Evolutionary conservation across 805 yeast genomes (phyloP).

Genomic region (Candida arabinofermentans): DNA sequence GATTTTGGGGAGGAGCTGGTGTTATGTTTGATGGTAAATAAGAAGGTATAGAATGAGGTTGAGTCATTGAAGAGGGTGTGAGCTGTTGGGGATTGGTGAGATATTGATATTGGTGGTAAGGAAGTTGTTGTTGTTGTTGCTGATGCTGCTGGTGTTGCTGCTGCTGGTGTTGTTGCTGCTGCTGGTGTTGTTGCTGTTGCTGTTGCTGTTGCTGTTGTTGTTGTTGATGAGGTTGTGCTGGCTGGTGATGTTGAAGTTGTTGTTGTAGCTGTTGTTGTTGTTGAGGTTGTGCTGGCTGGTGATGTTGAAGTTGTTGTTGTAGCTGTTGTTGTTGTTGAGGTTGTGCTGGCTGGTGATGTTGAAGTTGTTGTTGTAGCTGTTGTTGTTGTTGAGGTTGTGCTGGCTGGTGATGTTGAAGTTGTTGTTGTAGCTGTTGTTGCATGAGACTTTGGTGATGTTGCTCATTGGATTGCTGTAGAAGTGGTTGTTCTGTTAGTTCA

Average conservation of each 20-base stretch:
- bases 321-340: not conserved
- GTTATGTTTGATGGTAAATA: not conserved
- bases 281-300: not conserved
- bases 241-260: not conserved
- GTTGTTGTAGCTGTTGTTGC: not conserved
- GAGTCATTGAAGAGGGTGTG: not conserved
- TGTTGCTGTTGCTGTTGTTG: slow-evolving; percentile 2
- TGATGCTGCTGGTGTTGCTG: slow-evolving; percentile 5
- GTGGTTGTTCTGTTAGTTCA: not conserved
- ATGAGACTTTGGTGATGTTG: not conserved
- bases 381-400: not conserved
- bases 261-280: not conserved
- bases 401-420: not conserved
- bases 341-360: not conserved
- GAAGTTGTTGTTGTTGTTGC: slow-evolving; percentile 1
- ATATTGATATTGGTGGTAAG: not conserved
- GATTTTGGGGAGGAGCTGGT: not conserved
- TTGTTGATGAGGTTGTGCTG: not conserved
- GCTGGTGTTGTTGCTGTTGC: slow-evolving; percentile 2
- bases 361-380: not conserved
- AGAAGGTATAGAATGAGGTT: not conserved
- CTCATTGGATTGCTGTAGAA: not conserved
- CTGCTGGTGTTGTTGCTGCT: slow-evolving; percentile 2
- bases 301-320: not conserved
- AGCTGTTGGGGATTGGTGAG: not conserved